Evolutionary conservation across 2,329 filamentous ascomycete species (phyloP), one percentile per base, ranked within the genome.

Genomic region (Elsinoe australis): DNA sequence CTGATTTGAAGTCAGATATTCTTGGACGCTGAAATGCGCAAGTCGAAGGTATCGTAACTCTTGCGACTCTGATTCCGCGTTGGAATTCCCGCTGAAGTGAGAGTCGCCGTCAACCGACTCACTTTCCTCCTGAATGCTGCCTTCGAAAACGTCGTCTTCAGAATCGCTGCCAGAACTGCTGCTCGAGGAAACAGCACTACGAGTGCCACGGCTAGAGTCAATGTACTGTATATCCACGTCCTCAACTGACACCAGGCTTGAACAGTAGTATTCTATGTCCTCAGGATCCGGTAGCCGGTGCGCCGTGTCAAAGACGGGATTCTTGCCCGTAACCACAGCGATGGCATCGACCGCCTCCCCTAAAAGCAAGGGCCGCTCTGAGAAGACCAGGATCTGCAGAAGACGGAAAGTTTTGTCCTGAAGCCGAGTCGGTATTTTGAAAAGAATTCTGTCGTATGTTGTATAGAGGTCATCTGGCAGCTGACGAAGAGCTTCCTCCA

Each of bases 381-480:
- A 47, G 39, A 53, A 59, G 24, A 51, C 52, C 21, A 60, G 51
- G 51, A 51, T 55, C 7, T 36, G 51, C 21, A 59, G 54, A 8
- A 57, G 44, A 22, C 35, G 53, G 1, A 54, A 9, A 10, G 53
- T 54, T 24, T 54, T 38, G 24, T 34, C 12, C 3, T 45, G 53
- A 10, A 48, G 33, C n/a, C 26, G 38, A 4, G 49, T 15, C 9
- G 53, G 33, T 18, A 57, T 59, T 4, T 15, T 45, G 6, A 9
- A 31, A 5, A 60, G 48, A 22, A 61, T 56, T 14, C 57, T 53
- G 38, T 55, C 53, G 34, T 59, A 61, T 3, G 55, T 61, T 26
- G 54, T 55, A 32, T 61, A 56, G 10, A 61, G 45, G 15, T 52
- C 58, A 19, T 17, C 4, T 0, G 57, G 59, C 4, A 60, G 50